Conservation (phyloP, 768 basidiomycete species). For the Tephrocybe rancida region DNA sequence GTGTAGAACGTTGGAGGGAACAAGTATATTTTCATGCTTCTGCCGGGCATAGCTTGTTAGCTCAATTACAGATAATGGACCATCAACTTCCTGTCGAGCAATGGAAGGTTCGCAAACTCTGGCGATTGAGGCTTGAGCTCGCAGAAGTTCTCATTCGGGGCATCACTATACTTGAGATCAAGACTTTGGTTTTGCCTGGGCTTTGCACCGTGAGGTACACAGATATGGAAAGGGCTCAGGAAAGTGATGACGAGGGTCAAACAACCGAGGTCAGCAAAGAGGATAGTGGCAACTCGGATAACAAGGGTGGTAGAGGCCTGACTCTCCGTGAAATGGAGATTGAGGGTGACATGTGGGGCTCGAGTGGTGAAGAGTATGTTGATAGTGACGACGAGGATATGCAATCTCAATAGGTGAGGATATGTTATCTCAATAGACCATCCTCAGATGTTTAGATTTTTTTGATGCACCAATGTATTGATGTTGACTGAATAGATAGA, state of each 20-base stretch:
- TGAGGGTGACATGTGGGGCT: neutral
- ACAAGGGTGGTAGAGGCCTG: neutral
- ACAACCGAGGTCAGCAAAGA: neutral
- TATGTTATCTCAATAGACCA: no score
- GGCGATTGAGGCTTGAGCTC: constrained; percentile 3
- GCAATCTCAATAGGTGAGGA: no score
- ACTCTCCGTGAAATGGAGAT: neutral
- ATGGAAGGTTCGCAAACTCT: constrained; percentile 3
- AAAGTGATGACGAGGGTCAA: no score
- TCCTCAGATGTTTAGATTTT: no score
- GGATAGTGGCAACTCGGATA: neutral
- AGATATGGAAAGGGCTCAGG: neutral
- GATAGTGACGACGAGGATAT: neutral
- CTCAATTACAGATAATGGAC: neutral
- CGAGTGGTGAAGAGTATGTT: neutral
- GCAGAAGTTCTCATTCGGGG: constrained; percentile 4
- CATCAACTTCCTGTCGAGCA: constrained; percentile 1
- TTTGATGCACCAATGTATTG: no score
- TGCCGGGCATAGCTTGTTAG: neutral
- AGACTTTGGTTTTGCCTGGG: neutral
- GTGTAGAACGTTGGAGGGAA: constrained; percentile 3
- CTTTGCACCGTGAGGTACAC: neutral
- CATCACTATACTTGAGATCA: constrained; percentile 1
- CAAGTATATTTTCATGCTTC: constrained; percentile 1
- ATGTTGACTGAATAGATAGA: no score